Evolutionary conservation across 164 flowering plant genomes (phyloP).

Genomic region (Magnolia sinica): DNA sequence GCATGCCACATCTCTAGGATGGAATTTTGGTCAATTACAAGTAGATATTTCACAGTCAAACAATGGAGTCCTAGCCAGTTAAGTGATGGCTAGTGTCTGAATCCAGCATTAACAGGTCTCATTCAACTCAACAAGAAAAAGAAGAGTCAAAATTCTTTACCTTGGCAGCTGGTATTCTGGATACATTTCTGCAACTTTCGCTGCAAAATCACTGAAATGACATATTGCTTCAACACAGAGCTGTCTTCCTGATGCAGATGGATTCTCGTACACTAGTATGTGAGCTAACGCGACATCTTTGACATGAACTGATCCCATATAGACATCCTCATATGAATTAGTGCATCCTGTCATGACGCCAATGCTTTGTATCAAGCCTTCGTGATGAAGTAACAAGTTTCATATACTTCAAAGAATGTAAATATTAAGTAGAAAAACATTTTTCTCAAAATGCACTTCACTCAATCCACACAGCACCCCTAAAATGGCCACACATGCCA

Average conservation of each 20-base stretch:
- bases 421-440: too few relatives aligned
- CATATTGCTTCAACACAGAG: constrained; percentile 78
- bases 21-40: too few relatives aligned
- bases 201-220: constrained; percentile 80
- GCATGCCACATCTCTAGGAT: too few relatives aligned
- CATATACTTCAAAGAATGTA: too few relatives aligned
- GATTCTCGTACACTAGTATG: constrained; percentile 72
- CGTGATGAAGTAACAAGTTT: too few relatives aligned
- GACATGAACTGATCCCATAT: constrained; percentile 85
- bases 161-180: constrained; percentile 74
- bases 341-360: constrained; percentile 49
- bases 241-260: constrained; percentile 77
- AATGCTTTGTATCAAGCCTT: too few relatives aligned
- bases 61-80: too few relatives aligned
- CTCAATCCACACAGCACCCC: too few relatives aligned
- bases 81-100: too few relatives aligned
- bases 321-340: constrained; percentile 52
- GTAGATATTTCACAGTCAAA: too few relatives aligned
- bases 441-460: too few relatives aligned
- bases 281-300: constrained; percentile 91
- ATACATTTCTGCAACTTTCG: constrained; percentile 79
- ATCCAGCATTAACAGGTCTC: background rate
- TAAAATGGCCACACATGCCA: too few relatives aligned
- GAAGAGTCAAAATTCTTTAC: constrained; percentile 28
- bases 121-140: background rate